These are phyloP conservation scores for Cupressus sempervirens DNA, from an alignment of 75 land plant species.

Conservation along the genomic window DNA sequence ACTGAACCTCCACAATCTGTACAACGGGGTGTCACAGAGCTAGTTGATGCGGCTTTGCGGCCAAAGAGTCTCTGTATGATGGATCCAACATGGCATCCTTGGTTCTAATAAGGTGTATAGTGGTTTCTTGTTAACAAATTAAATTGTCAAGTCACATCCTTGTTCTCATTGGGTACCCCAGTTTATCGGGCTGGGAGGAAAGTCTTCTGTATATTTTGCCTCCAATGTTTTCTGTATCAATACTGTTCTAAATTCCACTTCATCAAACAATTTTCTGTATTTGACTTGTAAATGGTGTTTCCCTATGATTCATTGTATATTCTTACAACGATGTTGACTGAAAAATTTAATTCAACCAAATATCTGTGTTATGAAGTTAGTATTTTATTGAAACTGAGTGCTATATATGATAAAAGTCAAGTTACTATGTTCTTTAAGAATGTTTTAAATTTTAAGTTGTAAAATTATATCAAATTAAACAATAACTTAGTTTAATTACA, in stretches of 20 bases:
- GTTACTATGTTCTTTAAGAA: too few species aligned
- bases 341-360: background rate
- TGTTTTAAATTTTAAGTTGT: too few species aligned
- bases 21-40: constrained; percentile 83
- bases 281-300: background rate
- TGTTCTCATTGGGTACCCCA: background rate
- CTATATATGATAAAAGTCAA: too few species aligned
- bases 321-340: background rate
- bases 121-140: background rate
- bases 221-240: background rate
- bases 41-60: constrained; percentile 85
- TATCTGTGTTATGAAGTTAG: too few species aligned
- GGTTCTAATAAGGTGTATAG: constrained; percentile 56
- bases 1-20: constrained; percentile 90
- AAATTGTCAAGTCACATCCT: background rate
- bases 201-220: background rate
- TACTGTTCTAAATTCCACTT: background rate
- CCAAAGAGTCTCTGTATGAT: constrained; percentile 97
- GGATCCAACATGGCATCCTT: constrained; percentile 99
- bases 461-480: too few species aligned
- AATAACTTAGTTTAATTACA: too few species aligned
- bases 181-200: background rate
- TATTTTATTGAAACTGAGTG: too few species aligned
- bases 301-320: background rate
- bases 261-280: background rate